A percentile compares a stretch with the other conserved stretches of the same genome.
Conservation (phyloP, 75 land plant species). For the Chamaecyparis obtusa region DNA sequence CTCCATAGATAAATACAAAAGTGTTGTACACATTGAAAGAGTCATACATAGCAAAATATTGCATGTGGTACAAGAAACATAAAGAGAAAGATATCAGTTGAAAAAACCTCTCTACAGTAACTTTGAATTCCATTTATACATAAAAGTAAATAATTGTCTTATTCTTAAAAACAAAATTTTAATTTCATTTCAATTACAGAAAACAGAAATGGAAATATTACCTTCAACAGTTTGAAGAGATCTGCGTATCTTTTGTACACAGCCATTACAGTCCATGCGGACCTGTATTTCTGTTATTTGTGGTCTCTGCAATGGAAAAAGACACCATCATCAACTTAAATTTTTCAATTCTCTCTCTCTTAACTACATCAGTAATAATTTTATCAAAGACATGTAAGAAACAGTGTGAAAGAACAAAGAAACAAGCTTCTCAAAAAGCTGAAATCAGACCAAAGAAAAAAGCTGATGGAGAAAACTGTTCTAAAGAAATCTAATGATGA, state of each 20-base stretch:
- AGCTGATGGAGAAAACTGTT: neutral
- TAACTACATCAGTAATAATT: no score
- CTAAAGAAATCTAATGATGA: neutral
- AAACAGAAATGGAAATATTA: neutral
- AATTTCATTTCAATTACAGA: neutral
- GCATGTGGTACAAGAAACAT: neutral
- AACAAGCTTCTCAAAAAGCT: no score
- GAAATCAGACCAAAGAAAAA: neutral
- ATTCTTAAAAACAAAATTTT: no score
- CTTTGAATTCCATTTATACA: no score
- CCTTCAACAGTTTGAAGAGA: conserved; percentile 53
- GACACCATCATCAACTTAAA: neutral
- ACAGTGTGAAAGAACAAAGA: neutral
- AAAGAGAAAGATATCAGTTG: no score
- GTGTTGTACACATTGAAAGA: neutral
- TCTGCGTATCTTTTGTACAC: conserved; percentile 70
- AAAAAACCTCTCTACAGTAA: no score
- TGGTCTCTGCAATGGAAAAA: conserved; percentile 41
- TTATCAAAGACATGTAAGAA: neutral
- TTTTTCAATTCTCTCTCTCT: neutral
- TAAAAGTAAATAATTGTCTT: no score
- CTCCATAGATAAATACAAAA: neutral
- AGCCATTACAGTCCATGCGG: conserved; percentile 78
- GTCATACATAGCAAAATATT: neutral
- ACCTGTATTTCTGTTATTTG: conserved; percentile 57